These are phyloP conservation scores for Pilaira anomala DNA, from an alignment of 192 early-diverging fungal species.

Conservation along the genomic window DNA sequence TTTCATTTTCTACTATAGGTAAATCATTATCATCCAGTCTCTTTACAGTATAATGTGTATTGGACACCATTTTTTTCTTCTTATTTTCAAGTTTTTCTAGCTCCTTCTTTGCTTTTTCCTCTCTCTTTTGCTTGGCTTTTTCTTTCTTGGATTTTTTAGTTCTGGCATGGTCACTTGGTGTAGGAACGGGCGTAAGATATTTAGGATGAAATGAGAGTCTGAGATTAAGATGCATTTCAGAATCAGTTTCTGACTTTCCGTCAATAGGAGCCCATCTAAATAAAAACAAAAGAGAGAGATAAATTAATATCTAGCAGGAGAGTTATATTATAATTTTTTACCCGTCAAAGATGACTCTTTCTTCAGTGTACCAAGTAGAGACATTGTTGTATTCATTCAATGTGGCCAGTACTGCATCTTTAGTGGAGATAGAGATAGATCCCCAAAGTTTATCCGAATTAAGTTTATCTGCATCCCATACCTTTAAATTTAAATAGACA, in stretches of 20 bases:
- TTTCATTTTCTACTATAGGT: no score
- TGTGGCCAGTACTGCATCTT: conserved; percentile 11
- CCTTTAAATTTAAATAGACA: conserved; percentile 21
- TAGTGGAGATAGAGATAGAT: conserved; percentile 15
- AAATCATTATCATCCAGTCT: no score
- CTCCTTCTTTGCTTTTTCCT: neutral
- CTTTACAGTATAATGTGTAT: no score
- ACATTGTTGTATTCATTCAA: conserved; percentile 23
- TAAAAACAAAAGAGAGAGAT: neutral
- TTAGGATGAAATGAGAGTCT: conserved; percentile 31
- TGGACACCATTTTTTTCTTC: neutral
- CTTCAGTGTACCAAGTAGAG: conserved; percentile 14
- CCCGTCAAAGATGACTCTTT: conserved; percentile 29
- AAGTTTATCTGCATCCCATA: conserved; percentile 34
- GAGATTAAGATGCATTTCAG: conserved; percentile 26
- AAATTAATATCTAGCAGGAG: neutral
- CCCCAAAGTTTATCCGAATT: conserved; percentile 30
- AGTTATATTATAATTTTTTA: no score
- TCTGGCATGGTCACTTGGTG: no score
- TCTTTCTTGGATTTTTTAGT: neutral
- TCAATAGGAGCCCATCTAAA: conserved; percentile 30
- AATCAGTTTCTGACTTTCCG: conserved; percentile 17
- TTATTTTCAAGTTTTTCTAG: neutral
- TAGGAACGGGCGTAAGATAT: conserved; percentile 7
- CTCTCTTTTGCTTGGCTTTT: neutral